These are phyloP conservation scores for Physaria fendleri DNA, from an alignment of 345 rosid species.

Conservation along the genomic window DNA sequence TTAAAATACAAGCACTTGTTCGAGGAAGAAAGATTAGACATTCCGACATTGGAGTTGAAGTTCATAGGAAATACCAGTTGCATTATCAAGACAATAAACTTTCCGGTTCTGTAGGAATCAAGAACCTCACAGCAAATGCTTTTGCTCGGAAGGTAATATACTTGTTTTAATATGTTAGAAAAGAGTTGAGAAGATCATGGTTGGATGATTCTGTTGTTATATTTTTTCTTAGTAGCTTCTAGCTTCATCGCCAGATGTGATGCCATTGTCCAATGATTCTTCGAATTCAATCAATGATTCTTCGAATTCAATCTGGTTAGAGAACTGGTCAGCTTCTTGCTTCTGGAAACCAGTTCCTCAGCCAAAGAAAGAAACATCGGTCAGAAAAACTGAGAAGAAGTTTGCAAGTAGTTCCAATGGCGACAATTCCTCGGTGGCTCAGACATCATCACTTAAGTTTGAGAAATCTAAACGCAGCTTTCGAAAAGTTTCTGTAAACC, in stretches of 20 bases:
- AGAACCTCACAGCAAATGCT: conserved; percentile 48
- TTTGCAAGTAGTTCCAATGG: conserved; percentile 36
- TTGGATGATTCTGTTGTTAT: conserved; percentile 22
- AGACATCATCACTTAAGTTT: conserved; percentile 39
- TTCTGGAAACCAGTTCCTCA: conserved; percentile 71
- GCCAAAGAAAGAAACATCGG: conserved; percentile 40
- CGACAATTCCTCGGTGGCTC: conserved; percentile 35
- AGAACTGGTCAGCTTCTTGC: conserved; percentile 61
- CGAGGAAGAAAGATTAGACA: conserved; percentile 22
- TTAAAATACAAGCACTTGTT: conserved; percentile 32
- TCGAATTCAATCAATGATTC: conserved; percentile 39
- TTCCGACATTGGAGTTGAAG: conserved; percentile 26
- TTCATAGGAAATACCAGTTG: conserved; percentile 13
- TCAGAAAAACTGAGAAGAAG: conserved; percentile 52
- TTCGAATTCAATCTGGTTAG: conserved; percentile 59
- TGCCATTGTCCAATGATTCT: conserved; percentile 44
- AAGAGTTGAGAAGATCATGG: conserved; percentile 5
- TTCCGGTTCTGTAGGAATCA: conserved; percentile 26
- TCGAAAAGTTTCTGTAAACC: conserved; percentile 49
- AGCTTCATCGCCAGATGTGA: conserved; percentile 57
- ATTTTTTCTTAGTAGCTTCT: conserved; percentile 48
- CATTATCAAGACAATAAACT: conserved; percentile 41
- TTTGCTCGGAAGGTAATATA: conserved; percentile 64
- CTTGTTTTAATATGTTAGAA: not conserved
- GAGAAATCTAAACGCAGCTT: conserved; percentile 67